Evolutionary conservation across 371 early-diverging fungal genomes (phyloP), one percentile per base, ranked within the genome.

Genomic region (Globomyces sp.): DNA sequence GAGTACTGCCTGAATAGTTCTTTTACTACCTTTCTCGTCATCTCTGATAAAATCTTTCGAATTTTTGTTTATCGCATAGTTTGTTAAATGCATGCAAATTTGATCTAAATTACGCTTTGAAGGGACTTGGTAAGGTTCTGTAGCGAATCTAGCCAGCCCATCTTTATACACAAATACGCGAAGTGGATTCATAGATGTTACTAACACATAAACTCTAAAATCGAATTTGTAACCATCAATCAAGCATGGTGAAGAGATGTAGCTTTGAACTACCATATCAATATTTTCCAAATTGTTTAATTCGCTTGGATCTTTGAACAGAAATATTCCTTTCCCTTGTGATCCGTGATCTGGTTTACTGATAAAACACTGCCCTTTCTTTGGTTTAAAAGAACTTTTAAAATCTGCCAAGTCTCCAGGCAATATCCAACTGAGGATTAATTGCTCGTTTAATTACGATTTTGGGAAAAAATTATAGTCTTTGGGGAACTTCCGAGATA

Each of bases 51-150:
- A 83, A 39, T 66, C 73, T 8, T 63, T 50, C 5, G 73, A 73
- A 45, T 75, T 60, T 55, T 80, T 85, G 75, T 83, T 85, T 65
- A 85, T 80, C 5, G 82, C 79, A 61, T 83, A 85, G 67, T 85
- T 85, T 9, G 85, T 85, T 63, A 85, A 69, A 63, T 85, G 85
- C 82, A 85, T 83, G 55, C 73, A 74, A 9, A 79, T 73, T 65
- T 78, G 65, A 13, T 52, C 57, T 40, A 77, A 39, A 67, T 80
- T 82, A 4, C 48, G 24, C n/a, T 74, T 73, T 2, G 37, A n/a
- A 9, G 68, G 71, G 3, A 44, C 5, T 0, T 47, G 66, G 66
- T 83, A 85, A 45, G 64, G 57, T 51, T 76, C 74, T 2, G 83
- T 83, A 24, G 83, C 83, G 51, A 85, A 80, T 5, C 85, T 64